A percentile compares a stretch with the other conserved stretches of the same genome.
Conservation (phyloP, 2,329 filamentous ascomycete genomes). For the Fusarium sp. region DNA sequence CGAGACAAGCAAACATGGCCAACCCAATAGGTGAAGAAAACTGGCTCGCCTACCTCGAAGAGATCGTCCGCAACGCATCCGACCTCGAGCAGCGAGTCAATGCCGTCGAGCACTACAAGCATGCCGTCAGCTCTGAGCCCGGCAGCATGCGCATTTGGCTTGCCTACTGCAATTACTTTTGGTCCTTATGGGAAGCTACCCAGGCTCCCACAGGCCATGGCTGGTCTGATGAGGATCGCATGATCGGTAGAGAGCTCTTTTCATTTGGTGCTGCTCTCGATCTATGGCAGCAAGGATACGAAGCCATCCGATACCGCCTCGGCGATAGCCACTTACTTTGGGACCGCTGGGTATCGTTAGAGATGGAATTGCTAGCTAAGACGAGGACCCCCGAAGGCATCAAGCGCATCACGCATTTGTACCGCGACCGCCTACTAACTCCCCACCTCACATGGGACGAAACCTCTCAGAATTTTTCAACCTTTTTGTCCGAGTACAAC, state of each 20-base stretch:
- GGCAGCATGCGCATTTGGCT: constrained; percentile 82
- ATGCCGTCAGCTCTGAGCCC: constrained; percentile 79
- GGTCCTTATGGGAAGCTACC: constrained; percentile 77
- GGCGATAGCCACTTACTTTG: constrained; percentile 84
- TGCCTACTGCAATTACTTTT: constrained; percentile 84
- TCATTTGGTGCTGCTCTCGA: constrained; percentile 76
- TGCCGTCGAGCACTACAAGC: constrained; percentile 80
- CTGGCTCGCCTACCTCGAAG: constrained; percentile 84
- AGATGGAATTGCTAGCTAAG: constrained; percentile 76
- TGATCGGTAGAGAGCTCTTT: constrained; percentile 80
- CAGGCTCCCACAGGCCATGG: constrained; percentile 66
- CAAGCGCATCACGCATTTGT: constrained; percentile 77
- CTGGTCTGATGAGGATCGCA: constrained; percentile 78
- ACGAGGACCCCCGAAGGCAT: constrained; percentile 70
- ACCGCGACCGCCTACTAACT: constrained; percentile 77
- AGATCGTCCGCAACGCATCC: constrained; percentile 73
- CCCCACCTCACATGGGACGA: constrained; percentile 83
- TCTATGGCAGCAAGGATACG: constrained; percentile 80
- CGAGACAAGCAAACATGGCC: constrained; percentile 58
- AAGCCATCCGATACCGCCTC: constrained; percentile 80
- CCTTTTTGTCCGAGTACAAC: constrained; percentile 80
- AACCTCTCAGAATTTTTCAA: constrained; percentile 82
- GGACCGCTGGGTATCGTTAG: constrained; percentile 82
- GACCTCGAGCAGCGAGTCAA: constrained; percentile 77
- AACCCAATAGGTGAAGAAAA: constrained; percentile 80